Evolutionary conservation across 768 basidiomycete species (phyloP).

Genomic region (Suillus fuscotomentosus): DNA sequence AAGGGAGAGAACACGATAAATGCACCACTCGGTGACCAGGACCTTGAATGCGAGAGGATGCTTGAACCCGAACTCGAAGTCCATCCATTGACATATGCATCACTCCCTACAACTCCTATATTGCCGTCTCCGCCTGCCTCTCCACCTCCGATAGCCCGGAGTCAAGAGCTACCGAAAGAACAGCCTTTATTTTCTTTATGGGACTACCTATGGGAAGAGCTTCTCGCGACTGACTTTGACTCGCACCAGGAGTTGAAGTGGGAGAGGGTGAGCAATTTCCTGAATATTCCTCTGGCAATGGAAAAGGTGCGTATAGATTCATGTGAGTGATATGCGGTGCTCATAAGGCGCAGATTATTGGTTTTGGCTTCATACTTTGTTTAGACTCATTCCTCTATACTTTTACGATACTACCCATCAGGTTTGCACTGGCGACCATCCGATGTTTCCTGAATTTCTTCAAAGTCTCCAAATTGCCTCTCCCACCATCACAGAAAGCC

Average conservation of each 20-base stretch:
- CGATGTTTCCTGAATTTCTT: constrained; percentile 52
- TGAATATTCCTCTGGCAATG: constrained; percentile 87
- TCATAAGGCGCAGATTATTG: constrained; percentile 60
- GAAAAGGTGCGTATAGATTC: constrained; percentile 69
- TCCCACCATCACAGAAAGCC: constrained; percentile 89
- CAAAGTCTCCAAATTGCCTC: constrained; percentile 47
- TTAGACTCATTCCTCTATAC: constrained; percentile 97
- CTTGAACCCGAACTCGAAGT: constrained; percentile 10
- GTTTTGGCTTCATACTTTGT: constrained; percentile 91
- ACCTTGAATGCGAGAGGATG: constrained; percentile 8
- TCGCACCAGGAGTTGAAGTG: constrained; percentile 92
- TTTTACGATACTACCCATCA: constrained; percentile 95
- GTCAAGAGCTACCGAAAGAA: constrained; percentile 16
- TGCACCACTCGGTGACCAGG: not conserved
- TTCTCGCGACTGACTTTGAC: constrained; percentile 91
- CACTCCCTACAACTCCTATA: constrained; percentile 73
- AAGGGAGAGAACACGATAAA: not conserved
- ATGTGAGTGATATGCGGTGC: constrained; percentile 5
- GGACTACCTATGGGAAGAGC: constrained; percentile 89
- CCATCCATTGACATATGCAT: constrained; percentile 60
- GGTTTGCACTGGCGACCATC: constrained; percentile 64
- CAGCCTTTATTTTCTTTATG: constrained; percentile 75
- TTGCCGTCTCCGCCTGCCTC: constrained; percentile 42
- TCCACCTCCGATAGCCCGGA: constrained; percentile 20
- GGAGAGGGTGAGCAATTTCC: constrained; percentile 95